Conservation (phyloP, 495 filamentous ascomycete species). For the Geopyxis carbonaria region DNA sequence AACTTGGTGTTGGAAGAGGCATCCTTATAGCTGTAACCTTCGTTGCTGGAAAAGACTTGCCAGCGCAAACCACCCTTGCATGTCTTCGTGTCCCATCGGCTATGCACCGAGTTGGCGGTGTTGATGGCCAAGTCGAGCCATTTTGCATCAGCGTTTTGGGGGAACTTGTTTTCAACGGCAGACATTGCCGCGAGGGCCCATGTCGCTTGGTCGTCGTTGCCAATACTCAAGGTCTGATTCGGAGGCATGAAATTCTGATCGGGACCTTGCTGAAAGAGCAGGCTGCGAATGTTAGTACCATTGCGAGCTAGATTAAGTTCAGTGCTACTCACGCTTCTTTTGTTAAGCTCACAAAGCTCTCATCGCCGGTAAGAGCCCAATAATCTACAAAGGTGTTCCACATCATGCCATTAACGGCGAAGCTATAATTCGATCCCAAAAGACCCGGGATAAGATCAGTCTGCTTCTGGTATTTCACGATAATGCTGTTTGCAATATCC, state of each 20-base stretch:
- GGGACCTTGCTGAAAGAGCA: conserved; percentile 43
- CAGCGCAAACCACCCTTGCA: conserved; percentile 39
- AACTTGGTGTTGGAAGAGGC: conserved; percentile 50
- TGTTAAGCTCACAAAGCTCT: too few relatives aligned
- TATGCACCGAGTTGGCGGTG: conserved; percentile 12
- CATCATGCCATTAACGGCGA: too few relatives aligned
- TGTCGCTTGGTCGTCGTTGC: conserved; percentile 53
- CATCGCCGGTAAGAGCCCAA: conserved; percentile 48
- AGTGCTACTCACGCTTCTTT: too few relatives aligned
- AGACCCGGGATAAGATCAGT: too few relatives aligned
- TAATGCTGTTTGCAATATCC: too few relatives aligned
- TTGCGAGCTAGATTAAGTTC: too few relatives aligned
- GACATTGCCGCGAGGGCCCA: conserved; percentile 56
- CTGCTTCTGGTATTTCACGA: too few relatives aligned
- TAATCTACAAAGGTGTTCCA: conserved; percentile 54
- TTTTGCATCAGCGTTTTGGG: too few relatives aligned
- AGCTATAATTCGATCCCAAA: too few relatives aligned
- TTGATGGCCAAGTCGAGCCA: too few relatives aligned
- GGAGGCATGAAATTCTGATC: conserved; percentile 42
- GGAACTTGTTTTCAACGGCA: conserved; percentile 46
- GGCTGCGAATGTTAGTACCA: conserved; percentile 33
- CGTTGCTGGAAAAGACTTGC: conserved; percentile 38
- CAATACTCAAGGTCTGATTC: conserved; percentile 44
- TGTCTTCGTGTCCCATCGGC: conserved; percentile 34
- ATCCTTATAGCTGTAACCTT: conserved; percentile 50